Conservation (phyloP, 1,139 yeast species). For the Yamadazyma spencermartinsiae region DNA sequence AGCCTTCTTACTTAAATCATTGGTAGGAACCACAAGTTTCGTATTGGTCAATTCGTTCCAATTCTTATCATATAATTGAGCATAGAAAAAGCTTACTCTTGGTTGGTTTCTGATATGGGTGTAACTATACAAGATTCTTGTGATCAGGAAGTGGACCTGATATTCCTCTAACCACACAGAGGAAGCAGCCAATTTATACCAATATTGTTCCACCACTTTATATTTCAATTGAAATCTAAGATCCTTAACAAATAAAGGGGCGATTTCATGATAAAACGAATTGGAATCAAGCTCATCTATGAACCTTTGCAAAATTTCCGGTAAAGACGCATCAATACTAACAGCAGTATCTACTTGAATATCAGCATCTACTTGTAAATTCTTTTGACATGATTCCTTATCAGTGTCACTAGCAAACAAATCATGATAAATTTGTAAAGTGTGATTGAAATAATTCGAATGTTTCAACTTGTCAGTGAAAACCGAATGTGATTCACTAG, state of each 20-base stretch:
- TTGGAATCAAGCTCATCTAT: slow-evolving; percentile 18
- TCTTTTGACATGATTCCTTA: background rate
- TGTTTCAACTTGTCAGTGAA: slow-evolving; percentile 10
- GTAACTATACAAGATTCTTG: slow-evolving; percentile 35
- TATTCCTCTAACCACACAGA: slow-evolving; percentile 43
- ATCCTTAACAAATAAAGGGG: slow-evolving; percentile 27
- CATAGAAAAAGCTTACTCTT: slow-evolving; percentile 33
- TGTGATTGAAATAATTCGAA: slow-evolving; percentile 17
- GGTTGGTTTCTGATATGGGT: slow-evolving; percentile 33
- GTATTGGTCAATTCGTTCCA: slow-evolving; percentile 40
- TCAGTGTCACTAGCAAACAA: slow-evolving; percentile 9
- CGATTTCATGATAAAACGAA: slow-evolving; percentile 25
- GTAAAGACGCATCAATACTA: slow-evolving; percentile 22
- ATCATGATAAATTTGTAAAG: slow-evolving; percentile 22
- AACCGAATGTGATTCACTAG: slow-evolving; percentile 4
- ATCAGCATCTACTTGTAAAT: slow-evolving; percentile 4
- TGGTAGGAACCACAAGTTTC: slow-evolving; percentile 34
- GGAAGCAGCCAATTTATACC: slow-evolving; percentile 42
- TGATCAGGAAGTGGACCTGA: slow-evolving; percentile 39
- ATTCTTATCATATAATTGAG: slow-evolving; percentile 36
- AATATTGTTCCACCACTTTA: slow-evolving; percentile 29
- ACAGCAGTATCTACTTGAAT: slow-evolving; percentile 22
- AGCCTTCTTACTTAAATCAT: slow-evolving; percentile 10
- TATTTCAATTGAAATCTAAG: slow-evolving; percentile 26
- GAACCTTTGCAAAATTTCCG: slow-evolving; percentile 19